Conservation (phyloP, 176 grass and related monocot genomes). For the Oryza glaberrima region DNA sequence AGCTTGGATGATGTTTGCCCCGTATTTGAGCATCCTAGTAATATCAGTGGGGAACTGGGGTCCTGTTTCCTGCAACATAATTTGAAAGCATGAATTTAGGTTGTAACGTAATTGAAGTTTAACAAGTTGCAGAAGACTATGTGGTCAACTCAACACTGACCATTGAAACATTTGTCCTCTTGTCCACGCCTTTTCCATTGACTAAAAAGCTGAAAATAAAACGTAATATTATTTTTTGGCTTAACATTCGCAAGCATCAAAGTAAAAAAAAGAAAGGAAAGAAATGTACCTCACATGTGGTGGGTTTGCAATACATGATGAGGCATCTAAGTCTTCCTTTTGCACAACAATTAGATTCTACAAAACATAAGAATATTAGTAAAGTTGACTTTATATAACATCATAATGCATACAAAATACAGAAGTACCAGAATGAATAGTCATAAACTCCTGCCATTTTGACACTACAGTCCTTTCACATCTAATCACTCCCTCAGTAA, state of each 20-base stretch:
- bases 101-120: slow-evolving; percentile 19
- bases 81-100: slow-evolving; percentile 26
- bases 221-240: slow-evolving; percentile 16
- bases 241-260: slow-evolving; percentile 25
- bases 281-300: slow-evolving; percentile 79
- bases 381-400: slow-evolving; percentile 9
- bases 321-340: slow-evolving; percentile 79
- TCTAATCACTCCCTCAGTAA: neutral
- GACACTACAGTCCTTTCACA: neutral
- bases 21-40: slow-evolving; percentile 97
- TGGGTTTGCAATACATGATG: slow-evolving; percentile 79
- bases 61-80: slow-evolving; percentile 68
- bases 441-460: slow-evolving; percentile 6
- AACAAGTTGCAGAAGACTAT: slow-evolving; percentile 17
- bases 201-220: slow-evolving; percentile 81
- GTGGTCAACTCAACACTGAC: slow-evolving; percentile 45
- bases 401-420: slow-evolving; percentile 5
- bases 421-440: neutral
- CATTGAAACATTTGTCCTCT: slow-evolving; percentile 86
- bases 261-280: neutral
- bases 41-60: slow-evolving; percentile 93
- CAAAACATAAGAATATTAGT: slow-evolving; percentile 30
- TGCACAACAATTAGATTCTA: slow-evolving; percentile 78
- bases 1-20: slow-evolving; percentile 94
- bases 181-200: slow-evolving; percentile 91